Evolutionary conservation across 306 rosid species (phyloP).

Genomic region (Pyrus communis): DNA sequence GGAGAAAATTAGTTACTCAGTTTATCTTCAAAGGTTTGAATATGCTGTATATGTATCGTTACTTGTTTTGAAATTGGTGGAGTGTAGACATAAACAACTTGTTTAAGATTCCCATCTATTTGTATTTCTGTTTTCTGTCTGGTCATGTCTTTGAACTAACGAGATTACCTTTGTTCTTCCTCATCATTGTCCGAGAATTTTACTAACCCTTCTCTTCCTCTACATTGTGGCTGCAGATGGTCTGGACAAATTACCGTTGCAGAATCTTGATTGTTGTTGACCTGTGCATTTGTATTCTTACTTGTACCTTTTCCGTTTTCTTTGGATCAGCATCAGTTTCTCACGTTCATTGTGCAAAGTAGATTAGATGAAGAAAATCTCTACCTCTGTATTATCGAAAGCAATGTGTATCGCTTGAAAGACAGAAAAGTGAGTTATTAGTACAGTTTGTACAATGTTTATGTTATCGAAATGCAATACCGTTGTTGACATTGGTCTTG

Average conservation of each 20-base stretch:
- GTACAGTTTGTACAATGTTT: not conserved
- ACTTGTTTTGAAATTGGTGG: not conserved
- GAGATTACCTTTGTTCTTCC: not conserved
- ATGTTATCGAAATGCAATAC: not conserved
- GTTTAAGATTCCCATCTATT: not conserved
- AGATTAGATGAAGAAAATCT: conserved; percentile 10
- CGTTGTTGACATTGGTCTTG: not conserved
- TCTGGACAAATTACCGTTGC: not conserved
- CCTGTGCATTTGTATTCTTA: conserved; percentile 3
- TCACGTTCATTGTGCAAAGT: conserved; percentile 7
- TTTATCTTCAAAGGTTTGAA: not conserved
- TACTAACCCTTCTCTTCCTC: not conserved
- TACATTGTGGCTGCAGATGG: conserved; percentile 19
- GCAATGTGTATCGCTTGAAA: not conserved
- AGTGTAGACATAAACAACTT: not conserved
- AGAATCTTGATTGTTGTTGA: not conserved
- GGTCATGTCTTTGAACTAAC: not conserved
- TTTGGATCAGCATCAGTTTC: not conserved
- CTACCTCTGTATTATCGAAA: not conserved
- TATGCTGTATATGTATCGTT: not conserved
- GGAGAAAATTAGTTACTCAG: not conserved
- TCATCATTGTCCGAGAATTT: not conserved
- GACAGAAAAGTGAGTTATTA: not conserved
- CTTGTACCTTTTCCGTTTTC: not conserved
- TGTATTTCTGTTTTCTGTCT: not conserved